A percentile compares a stretch with the other conserved stretches of the same genome.
These are phyloP conservation scores for Phlyctochytrium arcticum DNA, from an alignment of 192 early-diverging fungal species.

Conservation along the genomic window DNA sequence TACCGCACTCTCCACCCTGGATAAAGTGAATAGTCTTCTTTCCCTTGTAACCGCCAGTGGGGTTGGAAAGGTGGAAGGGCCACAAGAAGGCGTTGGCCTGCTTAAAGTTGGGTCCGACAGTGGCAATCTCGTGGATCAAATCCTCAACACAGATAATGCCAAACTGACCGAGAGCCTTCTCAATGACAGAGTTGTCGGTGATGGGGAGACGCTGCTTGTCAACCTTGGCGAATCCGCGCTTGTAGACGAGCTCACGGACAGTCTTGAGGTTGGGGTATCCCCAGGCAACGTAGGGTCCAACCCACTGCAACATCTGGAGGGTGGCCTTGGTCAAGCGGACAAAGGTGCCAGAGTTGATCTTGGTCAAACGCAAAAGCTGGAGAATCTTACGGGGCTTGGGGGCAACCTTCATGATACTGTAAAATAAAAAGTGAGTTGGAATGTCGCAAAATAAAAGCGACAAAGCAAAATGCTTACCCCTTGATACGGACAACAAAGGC, in stretches of 20 bases:
- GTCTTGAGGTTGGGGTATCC: conserved; percentile 96
- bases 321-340: conserved; percentile 94
- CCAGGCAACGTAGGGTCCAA: conserved; percentile 91
- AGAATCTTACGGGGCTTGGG: conserved; percentile 99
- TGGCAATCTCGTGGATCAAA: conserved; percentile 95
- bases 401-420: conserved; percentile 96
- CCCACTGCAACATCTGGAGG: conserved; percentile 94
- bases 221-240: conserved; percentile 99
- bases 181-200: conserved; percentile 93
- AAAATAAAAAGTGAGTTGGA: background rate
- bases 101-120: conserved; percentile 97
- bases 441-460: background rate
- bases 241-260: conserved; percentile 99
- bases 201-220: conserved; percentile 96
- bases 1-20: conserved; percentile 95
- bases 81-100: conserved; percentile 98
- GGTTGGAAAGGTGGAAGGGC: conserved; percentile 99
- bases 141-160: conserved; percentile 99
- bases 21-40: conserved; percentile 97
- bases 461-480: conserved; percentile 44
- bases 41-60: conserved; percentile 88
- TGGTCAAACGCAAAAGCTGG: conserved; percentile 96
- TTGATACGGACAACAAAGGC: conserved; percentile 98
- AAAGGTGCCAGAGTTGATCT: conserved; percentile 99
- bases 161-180: conserved; percentile 84